A percentile compares a stretch with the other conserved stretches of the same genome.
These are phyloP conservation scores for Pythium dissimile DNA, from an alignment of 352 stramenopile species.

Conservation along the genomic window DNA sequence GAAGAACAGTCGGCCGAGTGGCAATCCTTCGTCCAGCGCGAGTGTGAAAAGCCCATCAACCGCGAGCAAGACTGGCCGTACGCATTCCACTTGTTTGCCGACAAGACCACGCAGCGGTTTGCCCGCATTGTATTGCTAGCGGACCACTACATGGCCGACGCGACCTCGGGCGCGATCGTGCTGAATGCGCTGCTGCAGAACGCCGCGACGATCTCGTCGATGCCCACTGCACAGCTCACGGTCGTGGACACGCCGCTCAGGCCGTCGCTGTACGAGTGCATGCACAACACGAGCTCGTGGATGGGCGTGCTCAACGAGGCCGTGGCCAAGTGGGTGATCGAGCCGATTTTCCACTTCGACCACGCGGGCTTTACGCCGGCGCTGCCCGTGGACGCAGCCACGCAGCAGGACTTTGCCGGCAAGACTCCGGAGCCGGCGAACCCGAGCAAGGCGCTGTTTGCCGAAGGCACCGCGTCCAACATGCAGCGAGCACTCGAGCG, in stretches of 20 bases:
- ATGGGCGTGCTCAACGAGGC: conserved; percentile 49
- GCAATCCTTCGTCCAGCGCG: conserved; percentile 39
- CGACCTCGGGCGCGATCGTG: conserved; percentile 37
- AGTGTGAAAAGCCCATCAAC: conserved; percentile 41
- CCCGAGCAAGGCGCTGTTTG: conserved; percentile 46
- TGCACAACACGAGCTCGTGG: conserved; percentile 50
- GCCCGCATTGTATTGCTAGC: conserved; percentile 45
- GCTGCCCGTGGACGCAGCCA: conserved; percentile 31
- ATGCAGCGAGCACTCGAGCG: conserved; percentile 36
- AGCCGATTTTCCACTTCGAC: conserved; percentile 59
- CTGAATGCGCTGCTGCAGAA: conserved; percentile 47
- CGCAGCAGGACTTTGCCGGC: conserved; percentile 42
- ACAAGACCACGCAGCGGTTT: conserved; percentile 34
- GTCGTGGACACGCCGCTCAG: conserved; percentile 26
- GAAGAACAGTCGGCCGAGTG: conserved; percentile 34
- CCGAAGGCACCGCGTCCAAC: conserved; percentile 32
- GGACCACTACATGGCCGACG: conserved; percentile 65
- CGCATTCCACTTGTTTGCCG: conserved; percentile 35
- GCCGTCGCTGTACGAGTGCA: conserved; percentile 53
- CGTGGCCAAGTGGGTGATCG: conserved; percentile 59
- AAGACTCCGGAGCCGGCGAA: conserved; percentile 29
- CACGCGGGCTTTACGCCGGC: conserved; percentile 41
- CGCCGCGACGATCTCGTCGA: conserved; percentile 5
- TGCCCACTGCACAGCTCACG: not conserved
- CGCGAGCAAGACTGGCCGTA: conserved; percentile 50